Conservation (phyloP, 345 rosid genomes). For the Bruguiera parviflora region DNA sequence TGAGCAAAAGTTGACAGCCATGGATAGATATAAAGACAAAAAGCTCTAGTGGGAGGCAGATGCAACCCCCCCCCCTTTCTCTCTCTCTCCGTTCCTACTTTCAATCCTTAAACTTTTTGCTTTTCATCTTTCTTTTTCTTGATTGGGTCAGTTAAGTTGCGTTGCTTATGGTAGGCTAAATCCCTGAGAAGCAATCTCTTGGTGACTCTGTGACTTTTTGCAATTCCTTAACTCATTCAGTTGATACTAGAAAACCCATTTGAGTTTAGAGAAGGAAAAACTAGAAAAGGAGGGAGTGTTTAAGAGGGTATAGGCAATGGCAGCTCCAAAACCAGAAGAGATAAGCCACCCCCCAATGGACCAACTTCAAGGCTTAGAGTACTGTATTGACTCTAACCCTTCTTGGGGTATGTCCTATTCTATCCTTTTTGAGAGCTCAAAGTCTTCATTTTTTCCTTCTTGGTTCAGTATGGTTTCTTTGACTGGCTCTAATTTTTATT, state of each 20-base stretch:
- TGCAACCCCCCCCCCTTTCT: slow-evolving; percentile 10
- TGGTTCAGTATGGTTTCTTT: background rate
- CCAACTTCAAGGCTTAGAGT: slow-evolving; percentile 98
- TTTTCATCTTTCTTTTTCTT: slow-evolving; percentile 16
- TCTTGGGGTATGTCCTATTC: slow-evolving; percentile 69
- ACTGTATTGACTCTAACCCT: slow-evolving; percentile 97
- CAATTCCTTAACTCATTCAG: slow-evolving; percentile 27
- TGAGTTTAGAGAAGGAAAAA: slow-evolving; percentile 1
- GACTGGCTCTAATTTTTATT: background rate
- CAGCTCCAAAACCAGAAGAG: slow-evolving; percentile 86
- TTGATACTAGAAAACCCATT: slow-evolving; percentile 20
- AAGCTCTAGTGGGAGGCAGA: slow-evolving; percentile 34
- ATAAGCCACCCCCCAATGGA: slow-evolving; percentile 88
- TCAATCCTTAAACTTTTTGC: background rate
- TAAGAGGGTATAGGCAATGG: slow-evolving; percentile 40
- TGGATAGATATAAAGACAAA: slow-evolving; percentile 1
- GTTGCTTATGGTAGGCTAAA: slow-evolving; percentile 12
- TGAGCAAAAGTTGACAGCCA: background rate
- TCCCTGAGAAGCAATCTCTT: background rate
- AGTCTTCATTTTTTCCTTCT: background rate
- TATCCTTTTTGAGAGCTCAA: background rate
- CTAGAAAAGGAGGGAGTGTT: background rate
- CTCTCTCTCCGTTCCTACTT: background rate
- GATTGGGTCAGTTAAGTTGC: slow-evolving; percentile 20
- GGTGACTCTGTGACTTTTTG: slow-evolving; percentile 10